A percentile compares a stretch with the other conserved stretches of the same genome.
These are phyloP conservation scores for Irineochytrium annulatum DNA, from an alignment of 192 early-diverging fungal genomes.

Conservation along the genomic window DNA sequence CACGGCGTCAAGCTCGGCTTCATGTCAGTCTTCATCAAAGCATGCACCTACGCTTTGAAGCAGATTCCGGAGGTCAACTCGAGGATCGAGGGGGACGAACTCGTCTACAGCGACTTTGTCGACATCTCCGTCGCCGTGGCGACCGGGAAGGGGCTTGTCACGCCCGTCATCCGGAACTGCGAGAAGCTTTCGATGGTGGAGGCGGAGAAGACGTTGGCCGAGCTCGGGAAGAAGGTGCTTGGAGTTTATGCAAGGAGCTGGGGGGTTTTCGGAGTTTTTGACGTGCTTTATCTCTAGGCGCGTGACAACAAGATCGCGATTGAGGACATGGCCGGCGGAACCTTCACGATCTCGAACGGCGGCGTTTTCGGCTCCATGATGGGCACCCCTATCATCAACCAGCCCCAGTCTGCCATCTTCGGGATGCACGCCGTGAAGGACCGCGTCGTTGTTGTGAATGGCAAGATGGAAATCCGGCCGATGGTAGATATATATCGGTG, in stretches of 20 bases:
- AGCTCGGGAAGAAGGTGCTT: conserved; percentile 74
- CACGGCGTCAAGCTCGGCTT: conserved; percentile 96
- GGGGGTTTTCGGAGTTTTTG: background rate
- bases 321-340: conserved; percentile 97
- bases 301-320: conserved; percentile 92
- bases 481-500: conserved; percentile 33
- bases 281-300: conserved; percentile 60
- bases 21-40: conserved; percentile 98
- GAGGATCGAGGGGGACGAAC: conserved; percentile 85
- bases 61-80: conserved; percentile 93
- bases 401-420: conserved; percentile 93
- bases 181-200: conserved; percentile 84
- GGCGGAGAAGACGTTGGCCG: conserved; percentile 86
- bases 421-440: conserved; percentile 99
- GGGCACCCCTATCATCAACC: conserved; percentile 98
- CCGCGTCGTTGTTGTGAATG: conserved; percentile 88
- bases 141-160: conserved; percentile 98
- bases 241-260: background rate
- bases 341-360: conserved; percentile 99
- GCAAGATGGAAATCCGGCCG: conserved; percentile 64
- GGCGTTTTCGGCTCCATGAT: conserved; percentile 96
- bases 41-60: conserved; percentile 76
- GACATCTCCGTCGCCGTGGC: conserved; percentile 96
- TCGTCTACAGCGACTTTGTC: conserved; percentile 92
- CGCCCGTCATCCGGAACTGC: conserved; percentile 90